A percentile compares a stretch with the other conserved stretches of the same genome.
phyloP scores from a whole-genome alignment of 2,329 filamentous ascomycete genomes.

The Calycina herbarum region DNA sequence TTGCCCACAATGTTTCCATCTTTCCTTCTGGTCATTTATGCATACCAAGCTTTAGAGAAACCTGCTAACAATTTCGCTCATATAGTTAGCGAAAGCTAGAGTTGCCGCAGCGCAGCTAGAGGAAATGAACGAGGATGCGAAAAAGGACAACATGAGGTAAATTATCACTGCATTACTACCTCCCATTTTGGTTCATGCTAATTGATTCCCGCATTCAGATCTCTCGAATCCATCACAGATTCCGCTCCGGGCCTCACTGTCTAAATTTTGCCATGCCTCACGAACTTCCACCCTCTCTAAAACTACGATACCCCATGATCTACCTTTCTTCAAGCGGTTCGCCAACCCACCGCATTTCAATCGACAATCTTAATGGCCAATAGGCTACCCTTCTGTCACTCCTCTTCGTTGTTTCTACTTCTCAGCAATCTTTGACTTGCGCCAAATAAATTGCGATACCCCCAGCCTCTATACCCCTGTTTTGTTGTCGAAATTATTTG shows the following conservation, averaged over 20 bases:
- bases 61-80: conserved; percentile 24
- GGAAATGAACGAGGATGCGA: conserved; percentile 57
- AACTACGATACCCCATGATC: conserved; percentile 3
- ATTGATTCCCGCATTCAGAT: conserved; percentile 29
- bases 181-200: not conserved
- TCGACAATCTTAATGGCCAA: conserved; percentile 6
- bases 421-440: conserved; percentile 12
- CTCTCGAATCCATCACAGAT: conserved; percentile 41
- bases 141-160: conserved; percentile 52
- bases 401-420: conserved; percentile 9
- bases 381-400: conserved; percentile 9
- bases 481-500: conserved; percentile 5
- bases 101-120: conserved; percentile 41
- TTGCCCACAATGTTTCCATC: conserved; percentile 14
- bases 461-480: not conserved
- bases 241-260: conserved; percentile 17
- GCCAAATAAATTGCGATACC: conserved; percentile 10
- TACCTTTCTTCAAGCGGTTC: conserved; percentile 5
- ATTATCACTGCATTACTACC: not conserved
- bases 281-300: conserved; percentile 5
- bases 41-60: not conserved
- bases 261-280: conserved; percentile 7
- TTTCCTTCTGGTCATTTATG: not conserved
- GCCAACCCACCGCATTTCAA: not conserved
- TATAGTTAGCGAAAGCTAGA: conserved; percentile 38